Evolutionary conservation across 2,329 filamentous ascomycete genomes (phyloP).

Genomic region (Penicillium sumatraense): DNA sequence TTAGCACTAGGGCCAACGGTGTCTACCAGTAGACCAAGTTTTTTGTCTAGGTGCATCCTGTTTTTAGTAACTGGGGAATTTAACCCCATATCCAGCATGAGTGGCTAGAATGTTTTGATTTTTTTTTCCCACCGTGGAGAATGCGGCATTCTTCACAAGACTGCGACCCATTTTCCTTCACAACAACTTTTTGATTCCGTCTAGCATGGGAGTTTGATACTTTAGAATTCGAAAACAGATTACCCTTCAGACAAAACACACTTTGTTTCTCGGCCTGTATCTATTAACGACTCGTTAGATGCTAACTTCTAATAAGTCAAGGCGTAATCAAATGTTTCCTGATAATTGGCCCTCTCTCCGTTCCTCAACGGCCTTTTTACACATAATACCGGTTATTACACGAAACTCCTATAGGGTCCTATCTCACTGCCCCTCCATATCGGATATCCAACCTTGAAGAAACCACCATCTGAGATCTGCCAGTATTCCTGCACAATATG

Average conservation of each 20-base stretch:
- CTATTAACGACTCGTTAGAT: neutral
- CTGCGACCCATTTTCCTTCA: neutral
- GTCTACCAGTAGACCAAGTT: constrained; percentile 21
- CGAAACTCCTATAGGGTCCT: too few relatives aligned
- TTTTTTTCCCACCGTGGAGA: neutral
- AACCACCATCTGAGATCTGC: too few relatives aligned
- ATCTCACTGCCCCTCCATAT: too few relatives aligned
- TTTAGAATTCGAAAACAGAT: constrained; percentile 6
- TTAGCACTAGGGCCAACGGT: constrained; percentile 13
- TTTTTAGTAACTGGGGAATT: constrained; percentile 7
- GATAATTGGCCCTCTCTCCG: too few relatives aligned
- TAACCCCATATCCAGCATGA: neutral
- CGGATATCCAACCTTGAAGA: too few relatives aligned
- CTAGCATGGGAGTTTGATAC: neutral
- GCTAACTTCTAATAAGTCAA: too few relatives aligned
- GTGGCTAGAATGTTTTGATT: neutral
- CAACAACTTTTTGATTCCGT: neutral
- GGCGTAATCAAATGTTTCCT: too few relatives aligned
- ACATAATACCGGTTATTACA: too few relatives aligned
- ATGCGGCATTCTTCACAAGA: neutral
- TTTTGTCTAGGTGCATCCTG: constrained; percentile 1
- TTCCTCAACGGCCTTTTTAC: too few relatives aligned
- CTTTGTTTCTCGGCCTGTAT: neutral
- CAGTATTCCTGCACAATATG: too few relatives aligned
- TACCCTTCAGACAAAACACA: neutral